Conservation (phyloP, 2,329 filamentous ascomycete species). For the Cladobotryum protrusum region DNA sequence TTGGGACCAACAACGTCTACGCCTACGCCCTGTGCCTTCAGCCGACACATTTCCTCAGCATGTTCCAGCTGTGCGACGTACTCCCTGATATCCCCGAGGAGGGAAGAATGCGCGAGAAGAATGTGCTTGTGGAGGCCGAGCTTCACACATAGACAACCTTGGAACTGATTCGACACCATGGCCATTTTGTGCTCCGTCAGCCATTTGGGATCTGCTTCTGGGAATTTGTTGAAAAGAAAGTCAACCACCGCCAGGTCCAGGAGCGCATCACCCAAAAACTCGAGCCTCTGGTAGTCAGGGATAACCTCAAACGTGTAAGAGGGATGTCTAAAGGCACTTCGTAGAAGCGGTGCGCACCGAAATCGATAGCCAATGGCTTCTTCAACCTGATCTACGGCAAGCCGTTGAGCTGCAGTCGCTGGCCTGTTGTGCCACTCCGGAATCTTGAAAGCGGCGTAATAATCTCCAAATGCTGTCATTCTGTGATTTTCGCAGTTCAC, state of each 20-base stretch:
- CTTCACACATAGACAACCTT: constrained; percentile 72
- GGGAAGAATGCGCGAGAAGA: constrained; percentile 41
- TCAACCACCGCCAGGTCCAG: constrained; percentile 83
- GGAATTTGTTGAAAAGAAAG: constrained; percentile 70
- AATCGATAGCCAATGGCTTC: constrained; percentile 57
- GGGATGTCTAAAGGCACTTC: constrained; percentile 82
- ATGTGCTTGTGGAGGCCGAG: constrained; percentile 74
- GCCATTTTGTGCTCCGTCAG: constrained; percentile 98
- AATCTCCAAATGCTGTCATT: constrained; percentile 66
- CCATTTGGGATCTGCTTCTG: constrained; percentile 85
- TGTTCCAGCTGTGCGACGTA: constrained; percentile 55
- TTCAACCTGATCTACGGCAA: constrained; percentile 61
- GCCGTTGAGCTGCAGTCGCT: constrained; percentile 59
- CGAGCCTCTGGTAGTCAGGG: constrained; percentile 82
- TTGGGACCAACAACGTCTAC: constrained; percentile 14
- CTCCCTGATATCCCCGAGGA: constrained; percentile 40
- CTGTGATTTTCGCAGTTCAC: constrained; percentile 64
- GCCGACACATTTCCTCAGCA: constrained; percentile 32
- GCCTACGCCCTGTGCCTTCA: too few species aligned
- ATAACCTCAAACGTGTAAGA: constrained; percentile 78
- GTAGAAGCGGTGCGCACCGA: constrained; percentile 65
- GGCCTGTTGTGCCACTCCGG: constrained; percentile 64
- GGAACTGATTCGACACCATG: constrained; percentile 97
- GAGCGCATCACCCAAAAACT: constrained; percentile 85
- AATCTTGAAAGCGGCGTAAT: constrained; percentile 59